Base-by-base conservation (phyloP, 1,139 yeast species). In the Suhomyces kunorum region DNA sequence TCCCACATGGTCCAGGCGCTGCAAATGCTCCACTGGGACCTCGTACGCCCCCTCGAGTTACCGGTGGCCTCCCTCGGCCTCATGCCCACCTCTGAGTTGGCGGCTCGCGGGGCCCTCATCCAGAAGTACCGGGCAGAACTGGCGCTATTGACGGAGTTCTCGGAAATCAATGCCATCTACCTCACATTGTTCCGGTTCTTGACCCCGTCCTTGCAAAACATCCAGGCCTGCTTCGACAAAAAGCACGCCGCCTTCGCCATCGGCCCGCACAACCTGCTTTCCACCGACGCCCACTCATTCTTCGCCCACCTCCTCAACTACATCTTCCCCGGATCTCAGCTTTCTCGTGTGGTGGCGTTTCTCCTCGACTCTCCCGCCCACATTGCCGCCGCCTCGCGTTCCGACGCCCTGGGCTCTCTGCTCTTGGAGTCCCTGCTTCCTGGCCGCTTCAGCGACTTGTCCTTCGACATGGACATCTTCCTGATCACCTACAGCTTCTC, bases 91-190 rank as follows among this genome's bases (percentile, higher is more conserved):
- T 16, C 27, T 7, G 46, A 45, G 30, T 31, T 47, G 24, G 27
- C 35, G 20, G 34, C 42, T 11, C 31, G 52, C 4, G 39, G 27
- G 19, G 35, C 38, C 11, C 36, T 48, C 13, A 40, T 48, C 22
- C 40, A 38, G 30, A 47, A 45, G 38, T 48, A 45, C 36, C 41
- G 43, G 22, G 28, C 25, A 6, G 42, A 47, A 30, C 32, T 43
- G 14, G 28, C 30, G 17, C 28, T 6, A 6, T 34, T 48, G 23
- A 14, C 30, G 17, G 36, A 36, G 14, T 45, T 38, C 28, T 25
- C 32, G n/a, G 43, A 48, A 12, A 40, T 45, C 6, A 18, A 35
- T 9, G 26, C 30, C 30, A 36, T 47, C n/a, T 47, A 41, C 33
- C 36, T 34, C 26, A 42, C 49, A 7, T 38, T 47, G 6, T 42